Conservation (phyloP, 495 filamentous ascomycete genomes). For the Halenospora varia region DNA sequence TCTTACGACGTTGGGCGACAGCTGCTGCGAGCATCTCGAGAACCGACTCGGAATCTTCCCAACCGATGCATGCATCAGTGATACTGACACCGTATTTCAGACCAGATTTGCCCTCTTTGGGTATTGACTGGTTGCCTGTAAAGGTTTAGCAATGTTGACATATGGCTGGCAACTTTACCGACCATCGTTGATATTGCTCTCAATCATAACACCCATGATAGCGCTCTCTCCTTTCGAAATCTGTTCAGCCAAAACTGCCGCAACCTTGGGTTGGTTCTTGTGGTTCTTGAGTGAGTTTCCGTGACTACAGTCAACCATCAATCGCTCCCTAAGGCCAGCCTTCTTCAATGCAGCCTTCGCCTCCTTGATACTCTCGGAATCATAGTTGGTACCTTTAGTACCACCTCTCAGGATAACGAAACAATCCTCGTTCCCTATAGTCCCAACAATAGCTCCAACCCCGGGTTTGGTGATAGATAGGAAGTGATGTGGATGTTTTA, state of each 20-base stretch:
- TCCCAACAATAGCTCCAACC: slow-evolving; percentile 92
- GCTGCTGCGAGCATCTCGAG: slow-evolving; percentile 77
- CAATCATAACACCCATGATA: slow-evolving; percentile 99
- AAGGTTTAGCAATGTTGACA: slow-evolving; percentile 11
- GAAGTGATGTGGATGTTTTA: slow-evolving; percentile 94
- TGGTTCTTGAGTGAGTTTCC: slow-evolving; percentile 96
- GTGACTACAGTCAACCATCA: slow-evolving; percentile 99
- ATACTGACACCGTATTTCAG: slow-evolving; percentile 96
- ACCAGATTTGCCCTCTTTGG: slow-evolving; percentile 78
- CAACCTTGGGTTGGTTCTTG: slow-evolving; percentile 96
- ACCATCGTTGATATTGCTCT: slow-evolving; percentile 95
- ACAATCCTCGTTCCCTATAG: slow-evolving; percentile 94
- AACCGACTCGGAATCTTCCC: slow-evolving; percentile 84
- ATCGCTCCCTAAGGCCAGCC: slow-evolving; percentile 61
- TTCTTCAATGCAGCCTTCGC: slow-evolving; percentile 66
- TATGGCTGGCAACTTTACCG: slow-evolving; percentile 17
- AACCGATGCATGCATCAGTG: slow-evolving; percentile 95
- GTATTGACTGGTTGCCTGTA: slow-evolving; percentile 85
- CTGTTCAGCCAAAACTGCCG: slow-evolving; percentile 75
- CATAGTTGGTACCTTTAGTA: slow-evolving; percentile 91
- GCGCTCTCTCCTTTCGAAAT: slow-evolving; percentile 76
- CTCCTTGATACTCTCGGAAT: slow-evolving; percentile 73
- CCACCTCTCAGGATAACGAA: slow-evolving; percentile 96
- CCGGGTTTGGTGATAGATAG: slow-evolving; percentile 97
- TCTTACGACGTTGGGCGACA: slow-evolving; percentile 61